Conservation (phyloP, 2,329 filamentous ascomycete species). For the Apiospora saccharicola region DNA sequence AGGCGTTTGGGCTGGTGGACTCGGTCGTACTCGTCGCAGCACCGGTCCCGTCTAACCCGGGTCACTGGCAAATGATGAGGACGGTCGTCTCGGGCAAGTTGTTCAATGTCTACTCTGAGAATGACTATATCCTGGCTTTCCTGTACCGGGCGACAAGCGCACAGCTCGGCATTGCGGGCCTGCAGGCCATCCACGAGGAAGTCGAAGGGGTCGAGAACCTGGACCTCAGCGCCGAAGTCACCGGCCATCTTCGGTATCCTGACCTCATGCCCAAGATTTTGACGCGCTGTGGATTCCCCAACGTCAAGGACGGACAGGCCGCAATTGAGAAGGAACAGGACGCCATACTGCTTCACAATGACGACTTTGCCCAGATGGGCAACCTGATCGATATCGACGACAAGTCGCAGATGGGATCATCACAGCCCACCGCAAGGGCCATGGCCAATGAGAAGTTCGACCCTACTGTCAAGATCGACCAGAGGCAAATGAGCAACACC, state of each 20-base stretch:
- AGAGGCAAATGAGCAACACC: not conserved
- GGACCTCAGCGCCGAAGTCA: conserved; percentile 59
- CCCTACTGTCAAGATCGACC: conserved; percentile 33
- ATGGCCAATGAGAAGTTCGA: conserved; percentile 40
- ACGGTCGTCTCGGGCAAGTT: conserved; percentile 67
- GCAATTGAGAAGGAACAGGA: conserved; percentile 58
- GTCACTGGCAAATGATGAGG: conserved; percentile 57
- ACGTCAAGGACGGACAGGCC: conserved; percentile 51
- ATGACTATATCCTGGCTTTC: conserved; percentile 88
- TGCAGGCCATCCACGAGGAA: conserved; percentile 72
- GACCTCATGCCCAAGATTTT: conserved; percentile 59
- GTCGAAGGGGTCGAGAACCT: conserved; percentile 71
- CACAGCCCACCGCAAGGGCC: conserved; percentile 32
- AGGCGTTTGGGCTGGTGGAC: conserved; percentile 75
- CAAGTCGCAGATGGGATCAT: conserved; percentile 28
- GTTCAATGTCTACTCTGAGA: conserved; percentile 87
- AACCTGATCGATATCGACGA: conserved; percentile 55
- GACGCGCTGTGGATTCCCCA: conserved; percentile 58
- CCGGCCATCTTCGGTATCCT: conserved; percentile 61
- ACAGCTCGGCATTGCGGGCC: conserved; percentile 82
- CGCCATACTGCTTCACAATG: conserved; percentile 42
- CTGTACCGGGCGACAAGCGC: conserved; percentile 86
- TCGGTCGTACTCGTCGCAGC: conserved; percentile 74
- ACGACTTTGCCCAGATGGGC: conserved; percentile 42
- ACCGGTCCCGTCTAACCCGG: conserved; percentile 74